Percentiles rank a stretch among this genome's conserved stretches.
These are phyloP conservation scores for Senecio squalidus DNA, from an alignment of 140 eudicot species.

Conservation along the genomic window DNA sequence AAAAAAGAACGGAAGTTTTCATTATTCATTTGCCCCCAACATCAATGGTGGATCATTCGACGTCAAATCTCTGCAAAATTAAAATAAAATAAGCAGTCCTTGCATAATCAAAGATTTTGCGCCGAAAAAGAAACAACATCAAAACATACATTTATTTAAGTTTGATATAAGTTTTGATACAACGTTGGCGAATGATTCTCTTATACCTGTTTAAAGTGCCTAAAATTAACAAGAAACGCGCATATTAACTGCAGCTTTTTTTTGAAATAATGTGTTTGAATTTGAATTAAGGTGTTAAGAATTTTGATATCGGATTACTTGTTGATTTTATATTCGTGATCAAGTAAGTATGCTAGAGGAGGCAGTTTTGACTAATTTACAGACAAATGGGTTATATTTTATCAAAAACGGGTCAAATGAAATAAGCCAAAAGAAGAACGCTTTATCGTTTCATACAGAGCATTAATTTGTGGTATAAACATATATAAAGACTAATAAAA, in stretches of 20 bases:
- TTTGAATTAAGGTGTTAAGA: neutral
- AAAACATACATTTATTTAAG: neutral
- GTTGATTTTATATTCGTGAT: neutral
- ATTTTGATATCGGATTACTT: neutral
- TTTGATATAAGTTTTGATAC: constrained; percentile 2
- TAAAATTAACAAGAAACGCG: constrained; percentile 18
- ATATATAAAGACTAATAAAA: neutral
- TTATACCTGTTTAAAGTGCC: constrained; percentile 42
- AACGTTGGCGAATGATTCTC: constrained; percentile 12
- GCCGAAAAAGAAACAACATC: neutral
- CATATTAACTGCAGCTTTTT: neutral
- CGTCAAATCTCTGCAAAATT: constrained; percentile 30
- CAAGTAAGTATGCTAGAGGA: too few species aligned
- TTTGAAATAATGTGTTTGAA: neutral
- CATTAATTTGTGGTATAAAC: neutral
- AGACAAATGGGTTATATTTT: neutral
- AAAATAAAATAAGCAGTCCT: too few species aligned
- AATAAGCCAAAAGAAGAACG: too few species aligned
- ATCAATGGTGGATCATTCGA: constrained; percentile 32
- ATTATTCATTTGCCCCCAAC: constrained; percentile 13
- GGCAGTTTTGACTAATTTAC: too few species aligned
- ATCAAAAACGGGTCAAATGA: neutral
- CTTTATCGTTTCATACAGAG: neutral
- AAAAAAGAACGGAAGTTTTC: neutral
- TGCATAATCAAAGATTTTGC: constrained; percentile 7